Base-by-base conservation (phyloP, 257 asterid genomes). In the Nicotiana sylvestris region DNA sequence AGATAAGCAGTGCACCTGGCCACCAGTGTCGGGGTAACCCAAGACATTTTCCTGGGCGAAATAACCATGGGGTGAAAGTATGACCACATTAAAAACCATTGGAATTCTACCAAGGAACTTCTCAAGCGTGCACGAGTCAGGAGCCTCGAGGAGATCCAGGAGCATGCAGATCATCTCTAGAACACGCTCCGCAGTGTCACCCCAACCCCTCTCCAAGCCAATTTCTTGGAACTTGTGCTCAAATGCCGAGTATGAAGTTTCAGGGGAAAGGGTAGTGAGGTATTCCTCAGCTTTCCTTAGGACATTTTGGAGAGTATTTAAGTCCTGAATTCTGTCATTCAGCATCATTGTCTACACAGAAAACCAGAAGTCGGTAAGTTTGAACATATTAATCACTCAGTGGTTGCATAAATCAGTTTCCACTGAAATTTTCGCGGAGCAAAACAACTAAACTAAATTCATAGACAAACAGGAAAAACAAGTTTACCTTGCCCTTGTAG, bases 191-290 rank as follows among this genome's bases (percentile, higher is more conserved):
- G 97, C 98, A 0, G 84, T 90, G 80, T 96, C 97, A 10, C 99
- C 99, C 99, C 98, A 96, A 25, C 99, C 99, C 78, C 95, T 90
- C 93, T 96, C 99, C 88, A 94, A 66, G 32, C 99, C 99, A 51
- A 96, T 92, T 84, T 90, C 97, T 66, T 94, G 97, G 81, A 96
- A 94, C 83, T 88, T 94, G 77, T 86, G 89, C 80, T 94, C 98
- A 16, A 96, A 92, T 9, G 88, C 94, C 0, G 84, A 88, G 80
- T 80, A 96, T 6, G 88, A 81, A 0, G 96, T 96, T 51, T 91
- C 91, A 2, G 92, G 88, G 5, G 92, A 87, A 27, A 94, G 95
- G 0, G 90, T 92, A 0, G 98, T 89, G 60, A 96, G 93, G 57
- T 91, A 94, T 86, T 96, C 98, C 92, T 93, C 98, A 6, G 98